Conservation (phyloP, 2,329 filamentous ascomycete genomes). For the Aspergillus fischeri region DNA sequence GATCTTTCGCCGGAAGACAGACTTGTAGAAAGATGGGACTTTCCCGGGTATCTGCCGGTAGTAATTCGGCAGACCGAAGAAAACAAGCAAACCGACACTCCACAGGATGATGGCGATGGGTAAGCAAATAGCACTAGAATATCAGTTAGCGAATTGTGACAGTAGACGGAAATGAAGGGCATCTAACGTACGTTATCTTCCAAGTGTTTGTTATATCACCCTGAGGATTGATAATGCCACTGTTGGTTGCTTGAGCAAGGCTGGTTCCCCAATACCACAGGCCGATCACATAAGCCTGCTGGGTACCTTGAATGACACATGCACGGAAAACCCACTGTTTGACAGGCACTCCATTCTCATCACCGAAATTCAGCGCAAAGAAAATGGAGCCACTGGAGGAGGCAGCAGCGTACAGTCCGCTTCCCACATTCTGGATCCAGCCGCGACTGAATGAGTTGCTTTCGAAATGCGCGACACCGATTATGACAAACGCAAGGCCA, state of each 20-base stretch:
- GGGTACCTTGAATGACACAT: constrained; percentile 62
- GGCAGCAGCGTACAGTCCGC: constrained; percentile 58
- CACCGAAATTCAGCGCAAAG: constrained; percentile 65
- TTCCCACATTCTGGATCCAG: constrained; percentile 59
- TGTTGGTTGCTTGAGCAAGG: constrained; percentile 44
- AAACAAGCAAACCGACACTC: constrained; percentile 53
- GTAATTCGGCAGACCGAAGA: constrained; percentile 61
- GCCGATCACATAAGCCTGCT: constrained; percentile 61
- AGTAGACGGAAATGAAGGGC: too few species aligned
- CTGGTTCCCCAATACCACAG: constrained; percentile 65
- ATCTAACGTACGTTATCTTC: constrained; percentile 38
- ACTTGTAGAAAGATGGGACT: constrained; percentile 62
- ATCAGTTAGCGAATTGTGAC: constrained; percentile 15
- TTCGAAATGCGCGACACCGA: constrained; percentile 60
- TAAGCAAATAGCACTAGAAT: constrained; percentile 48
- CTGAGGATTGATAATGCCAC: constrained; percentile 38
- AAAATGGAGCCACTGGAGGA: constrained; percentile 61
- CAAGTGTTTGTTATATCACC: constrained; percentile 40
- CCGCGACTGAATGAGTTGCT: constrained; percentile 36
- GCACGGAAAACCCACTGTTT: constrained; percentile 65
- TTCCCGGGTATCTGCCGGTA: constrained; percentile 62
- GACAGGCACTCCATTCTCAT: constrained; percentile 59
- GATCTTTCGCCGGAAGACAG: constrained; percentile 59
- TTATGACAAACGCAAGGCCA: constrained; percentile 58
- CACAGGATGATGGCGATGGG: constrained; percentile 58